Conservation (phyloP, 2,329 filamentous ascomycete genomes). For the Fusarium gaditjirri region DNA sequence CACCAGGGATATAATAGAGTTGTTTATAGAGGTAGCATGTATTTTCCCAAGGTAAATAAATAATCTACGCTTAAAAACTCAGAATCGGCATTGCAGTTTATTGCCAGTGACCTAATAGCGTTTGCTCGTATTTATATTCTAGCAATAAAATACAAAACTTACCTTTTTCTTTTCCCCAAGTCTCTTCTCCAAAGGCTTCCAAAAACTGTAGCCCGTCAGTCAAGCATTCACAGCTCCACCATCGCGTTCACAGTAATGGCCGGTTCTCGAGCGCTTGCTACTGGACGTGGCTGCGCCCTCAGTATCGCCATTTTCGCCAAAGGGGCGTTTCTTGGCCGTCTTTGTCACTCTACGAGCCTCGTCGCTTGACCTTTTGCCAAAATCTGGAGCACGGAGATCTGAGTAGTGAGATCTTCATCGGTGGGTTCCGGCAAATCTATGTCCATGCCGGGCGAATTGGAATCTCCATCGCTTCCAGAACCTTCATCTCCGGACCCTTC, state of each 20-base stretch:
- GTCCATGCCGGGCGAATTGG: background rate
- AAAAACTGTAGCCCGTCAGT: background rate
- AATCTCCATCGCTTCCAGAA: background rate
- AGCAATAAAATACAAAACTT: accelerated
- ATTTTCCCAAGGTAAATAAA: accelerated
- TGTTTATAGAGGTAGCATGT: accelerated
- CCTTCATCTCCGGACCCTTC: accelerated
- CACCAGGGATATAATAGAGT: accelerated
- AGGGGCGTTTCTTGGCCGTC: background rate
- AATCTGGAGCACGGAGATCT: background rate
- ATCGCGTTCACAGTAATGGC: background rate
- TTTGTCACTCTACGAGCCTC: background rate
- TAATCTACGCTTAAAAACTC: too few relatives aligned
- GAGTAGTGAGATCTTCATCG: background rate
- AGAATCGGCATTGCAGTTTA: background rate
- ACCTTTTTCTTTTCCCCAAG: accelerated
- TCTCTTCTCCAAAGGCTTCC: too few relatives aligned
- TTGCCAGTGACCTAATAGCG: accelerated
- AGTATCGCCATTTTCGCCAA: background rate
- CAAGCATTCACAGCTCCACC: background rate
- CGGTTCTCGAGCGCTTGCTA: accelerated
- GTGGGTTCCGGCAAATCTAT: background rate
- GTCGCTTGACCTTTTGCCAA: too few relatives aligned
- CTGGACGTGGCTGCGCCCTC: background rate
- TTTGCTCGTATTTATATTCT: background rate